Evolutionary conservation across 495 filamentous ascomycete genomes (phyloP).

Genomic region (Lasiosphaeriaceae sp.): DNA sequence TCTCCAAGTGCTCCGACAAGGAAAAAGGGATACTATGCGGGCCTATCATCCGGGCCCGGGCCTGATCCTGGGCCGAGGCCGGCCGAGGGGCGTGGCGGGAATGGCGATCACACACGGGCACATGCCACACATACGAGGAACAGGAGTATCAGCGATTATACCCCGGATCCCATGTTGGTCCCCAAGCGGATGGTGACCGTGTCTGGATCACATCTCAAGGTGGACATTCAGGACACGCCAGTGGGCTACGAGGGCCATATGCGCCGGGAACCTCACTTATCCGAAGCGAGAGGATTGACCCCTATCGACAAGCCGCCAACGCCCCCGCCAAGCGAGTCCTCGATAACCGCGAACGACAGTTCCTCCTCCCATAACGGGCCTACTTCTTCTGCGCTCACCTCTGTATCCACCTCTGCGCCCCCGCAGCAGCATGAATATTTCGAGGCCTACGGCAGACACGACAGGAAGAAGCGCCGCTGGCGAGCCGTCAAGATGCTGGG

Average conservation of each 20-base stretch:
- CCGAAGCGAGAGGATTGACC: slow-evolving; percentile 67
- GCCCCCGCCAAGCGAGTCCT: slow-evolving; percentile 61
- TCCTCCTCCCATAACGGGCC: slow-evolving; percentile 19
- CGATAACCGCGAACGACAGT: slow-evolving; percentile 43
- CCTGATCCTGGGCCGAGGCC: slow-evolving; percentile 26
- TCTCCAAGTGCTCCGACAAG: slow-evolving; percentile 40
- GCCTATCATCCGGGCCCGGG: slow-evolving; percentile 35
- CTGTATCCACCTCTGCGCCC: slow-evolving; percentile 20
- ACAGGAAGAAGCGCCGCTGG: slow-evolving; percentile 61
- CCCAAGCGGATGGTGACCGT: slow-evolving; percentile 71
- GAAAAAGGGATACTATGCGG: slow-evolving; percentile 53
- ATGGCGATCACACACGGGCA: slow-evolving; percentile 12
- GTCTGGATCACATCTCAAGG: slow-evolving; percentile 51
- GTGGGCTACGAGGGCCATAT: slow-evolving; percentile 45
- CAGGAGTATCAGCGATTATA: slow-evolving; percentile 84
- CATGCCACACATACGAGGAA: slow-evolving; percentile 51
- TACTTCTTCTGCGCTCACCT: too few species aligned
- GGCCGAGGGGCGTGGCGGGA: slow-evolving; percentile 30
- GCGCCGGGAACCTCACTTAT: slow-evolving; percentile 78
- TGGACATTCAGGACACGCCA: slow-evolving; percentile 43
- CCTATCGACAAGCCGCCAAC: slow-evolving; percentile 64
- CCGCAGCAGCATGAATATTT: slow-evolving; percentile 52
- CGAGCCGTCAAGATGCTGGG: slow-evolving; percentile 75
- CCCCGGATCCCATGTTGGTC: slow-evolving; percentile 63
- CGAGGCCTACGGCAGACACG: slow-evolving; percentile 55